Conservation (phyloP, 805 yeast genomes). For the Scheffersomyces ergatensis region DNA sequence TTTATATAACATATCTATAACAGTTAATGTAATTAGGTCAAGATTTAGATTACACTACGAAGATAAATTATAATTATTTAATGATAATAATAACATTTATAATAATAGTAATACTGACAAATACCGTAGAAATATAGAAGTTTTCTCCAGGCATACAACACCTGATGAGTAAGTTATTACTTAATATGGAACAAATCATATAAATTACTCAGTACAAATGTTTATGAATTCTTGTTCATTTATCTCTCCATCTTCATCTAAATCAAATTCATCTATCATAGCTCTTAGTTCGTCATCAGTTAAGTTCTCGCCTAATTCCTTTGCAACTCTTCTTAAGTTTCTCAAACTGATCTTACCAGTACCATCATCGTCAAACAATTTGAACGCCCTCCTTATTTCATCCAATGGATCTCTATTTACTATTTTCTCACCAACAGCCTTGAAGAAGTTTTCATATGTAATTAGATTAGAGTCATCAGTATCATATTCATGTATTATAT, state of each 20-base stretch:
- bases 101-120: no score
- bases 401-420: slow-evolving; percentile 88
- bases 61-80: no score
- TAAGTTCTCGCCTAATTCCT: slow-evolving; percentile 87
- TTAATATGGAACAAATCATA: no score
- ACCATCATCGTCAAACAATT: slow-evolving; percentile 80
- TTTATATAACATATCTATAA: no score
- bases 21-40: no score
- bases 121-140: no score
- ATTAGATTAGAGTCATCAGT: slow-evolving; percentile 71
- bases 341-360: slow-evolving; percentile 84
- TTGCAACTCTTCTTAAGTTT: slow-evolving; percentile 83
- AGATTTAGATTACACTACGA: no score
- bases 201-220: slow-evolving; percentile 72
- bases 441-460: slow-evolving; percentile 77
- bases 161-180: no score
- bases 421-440: slow-evolving; percentile 79
- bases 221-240: slow-evolving; percentile 88
- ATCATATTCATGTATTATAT: slow-evolving; percentile 77
- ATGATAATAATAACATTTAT: no score
- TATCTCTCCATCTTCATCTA: slow-evolving; percentile 94
- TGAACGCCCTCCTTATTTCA: slow-evolving; percentile 87
- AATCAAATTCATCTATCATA: slow-evolving; percentile 96
- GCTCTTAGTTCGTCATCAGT: slow-evolving; percentile 92
- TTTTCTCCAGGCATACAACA: no score